phyloP scores from a whole-genome alignment of 208 protist genomes.

The Trypanosoma avium region DNA sequence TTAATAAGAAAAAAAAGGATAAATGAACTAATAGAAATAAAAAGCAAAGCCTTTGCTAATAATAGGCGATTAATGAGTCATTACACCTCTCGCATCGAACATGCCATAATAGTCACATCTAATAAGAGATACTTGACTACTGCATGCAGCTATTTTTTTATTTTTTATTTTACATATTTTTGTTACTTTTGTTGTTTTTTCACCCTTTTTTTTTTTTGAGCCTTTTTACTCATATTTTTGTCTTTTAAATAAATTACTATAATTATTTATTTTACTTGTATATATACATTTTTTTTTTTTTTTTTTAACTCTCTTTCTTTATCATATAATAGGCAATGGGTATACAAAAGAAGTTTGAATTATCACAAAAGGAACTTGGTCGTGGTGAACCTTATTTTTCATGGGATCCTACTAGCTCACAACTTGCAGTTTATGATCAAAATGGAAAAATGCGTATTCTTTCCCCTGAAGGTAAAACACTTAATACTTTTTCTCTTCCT shows the following conservation, averaged over 20 bases:
- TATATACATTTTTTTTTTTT: constrained; percentile 3
- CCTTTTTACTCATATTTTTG: not conserved
- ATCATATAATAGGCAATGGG: constrained; percentile 36
- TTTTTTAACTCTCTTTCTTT: not conserved
- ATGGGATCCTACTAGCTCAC: constrained; percentile 68
- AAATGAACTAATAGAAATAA: not conserved
- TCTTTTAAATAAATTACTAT: not conserved
- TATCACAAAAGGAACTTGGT: constrained; percentile 57
- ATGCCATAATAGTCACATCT: constrained; percentile 11
- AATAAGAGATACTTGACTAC: too few species aligned
- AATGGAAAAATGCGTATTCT: constrained; percentile 84
- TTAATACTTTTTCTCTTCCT: constrained; percentile 74
- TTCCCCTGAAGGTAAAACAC: constrained; percentile 66
- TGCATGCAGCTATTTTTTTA: not conserved
- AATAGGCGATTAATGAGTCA: constrained; percentile 2
- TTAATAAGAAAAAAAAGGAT: not conserved
- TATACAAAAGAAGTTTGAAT: constrained; percentile 75
- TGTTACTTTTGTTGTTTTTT: not conserved
- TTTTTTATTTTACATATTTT: not conserved
- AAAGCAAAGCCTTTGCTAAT: not conserved
- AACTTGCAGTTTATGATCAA: constrained; percentile 72
- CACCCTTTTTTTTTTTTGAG: not conserved
- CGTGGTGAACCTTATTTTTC: constrained; percentile 62
- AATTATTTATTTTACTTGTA: constrained; percentile 4
- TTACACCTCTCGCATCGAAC: not conserved